Evolutionary conservation across 805 yeast species (phyloP).

Genomic region (Candida andamanensis): DNA sequence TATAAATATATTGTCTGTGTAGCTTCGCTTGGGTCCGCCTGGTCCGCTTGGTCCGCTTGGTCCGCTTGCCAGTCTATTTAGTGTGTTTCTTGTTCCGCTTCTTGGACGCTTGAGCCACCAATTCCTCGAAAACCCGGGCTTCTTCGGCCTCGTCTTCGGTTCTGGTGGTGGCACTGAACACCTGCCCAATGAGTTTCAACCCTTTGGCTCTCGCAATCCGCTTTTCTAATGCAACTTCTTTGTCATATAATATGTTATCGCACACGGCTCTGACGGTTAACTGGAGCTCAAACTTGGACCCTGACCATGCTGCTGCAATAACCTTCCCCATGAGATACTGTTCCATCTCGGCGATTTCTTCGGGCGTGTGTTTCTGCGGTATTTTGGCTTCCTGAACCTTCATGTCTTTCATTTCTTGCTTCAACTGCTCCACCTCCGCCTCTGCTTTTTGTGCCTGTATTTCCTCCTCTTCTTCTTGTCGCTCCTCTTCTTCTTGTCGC

Average conservation of each 20-base stretch:
- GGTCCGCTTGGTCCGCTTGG: background rate
- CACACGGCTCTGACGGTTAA: conserved; percentile 69
- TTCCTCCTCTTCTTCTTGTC: conserved; percentile 12
- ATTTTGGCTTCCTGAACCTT: conserved; percentile 13
- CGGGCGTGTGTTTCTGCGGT: conserved; percentile 45
- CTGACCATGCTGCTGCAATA: conserved; percentile 80
- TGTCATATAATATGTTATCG: conserved; percentile 58
- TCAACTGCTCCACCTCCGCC: conserved; percentile 15
- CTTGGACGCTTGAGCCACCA: conserved; percentile 47
- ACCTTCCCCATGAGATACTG: conserved; percentile 74
- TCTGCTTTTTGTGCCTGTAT: conserved; percentile 10
- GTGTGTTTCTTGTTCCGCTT: conserved; percentile 31
- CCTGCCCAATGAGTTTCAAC: conserved; percentile 55
- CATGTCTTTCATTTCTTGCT: conserved; percentile 14
- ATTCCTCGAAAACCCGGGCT: conserved; percentile 71
- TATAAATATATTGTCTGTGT: too few relatives aligned
- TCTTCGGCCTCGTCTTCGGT: conserved; percentile 69
- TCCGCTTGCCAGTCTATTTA: background rate
- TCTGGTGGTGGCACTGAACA: conserved; percentile 55
- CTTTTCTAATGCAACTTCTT: conserved; percentile 40
- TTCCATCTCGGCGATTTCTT: conserved; percentile 66
- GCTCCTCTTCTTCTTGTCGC: conserved; percentile 12
- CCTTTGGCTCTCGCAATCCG: conserved; percentile 60
- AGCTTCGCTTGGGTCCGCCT: background rate
- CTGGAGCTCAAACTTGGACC: conserved; percentile 73